Conservation (phyloP, 2,329 filamentous ascomycete genomes). For the Arthrobotrys pseudoclavata region DNA sequence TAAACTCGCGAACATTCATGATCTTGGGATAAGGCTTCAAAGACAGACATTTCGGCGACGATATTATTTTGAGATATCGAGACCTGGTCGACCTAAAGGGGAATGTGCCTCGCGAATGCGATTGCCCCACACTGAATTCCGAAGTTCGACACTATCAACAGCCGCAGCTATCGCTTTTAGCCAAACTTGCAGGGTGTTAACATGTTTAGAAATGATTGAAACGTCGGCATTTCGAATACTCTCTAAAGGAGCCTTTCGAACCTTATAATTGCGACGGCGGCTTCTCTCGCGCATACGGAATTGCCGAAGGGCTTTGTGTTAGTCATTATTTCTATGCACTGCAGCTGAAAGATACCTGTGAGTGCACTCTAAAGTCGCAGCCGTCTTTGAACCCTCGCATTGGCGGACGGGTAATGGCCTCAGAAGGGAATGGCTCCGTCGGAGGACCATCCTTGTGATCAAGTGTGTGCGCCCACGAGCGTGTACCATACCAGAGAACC, state of each 20-base stretch:
- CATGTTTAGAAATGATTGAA: conserved; percentile 15
- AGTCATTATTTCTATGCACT: conserved; percentile 13
- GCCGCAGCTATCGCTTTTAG: conserved; percentile 33
- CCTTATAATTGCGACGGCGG: conserved; percentile 48
- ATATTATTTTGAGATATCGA: conserved; percentile 7
- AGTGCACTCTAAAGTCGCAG: conserved; percentile 9
- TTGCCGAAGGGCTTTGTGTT: conserved; percentile 44
- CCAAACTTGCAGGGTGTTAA: not conserved
- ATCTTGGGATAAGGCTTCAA: conserved; percentile 29
- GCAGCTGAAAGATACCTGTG: conserved; percentile 41
- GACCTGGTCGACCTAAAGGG: conserved; percentile 2
- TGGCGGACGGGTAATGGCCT: conserved; percentile 57
- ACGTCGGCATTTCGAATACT: not conserved
- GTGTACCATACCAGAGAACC: conserved; percentile 12
- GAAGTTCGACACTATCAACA: conserved; percentile 44
- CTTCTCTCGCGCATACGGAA: conserved; percentile 57
- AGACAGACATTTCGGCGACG: conserved; percentile 39
- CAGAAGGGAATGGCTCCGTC: conserved; percentile 53
- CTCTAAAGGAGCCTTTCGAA: conserved; percentile 19
- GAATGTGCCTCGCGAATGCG: conserved; percentile 58
- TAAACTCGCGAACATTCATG: conserved; percentile 1
- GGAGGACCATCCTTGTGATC: conserved; percentile 28
- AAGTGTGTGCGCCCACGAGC: conserved; percentile 17
- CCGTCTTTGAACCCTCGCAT: conserved; percentile 36
- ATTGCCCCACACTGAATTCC: conserved; percentile 23